Evolutionary conservation across 768 basidiomycete species (phyloP).

Genomic region (Ramaria rubella): DNA sequence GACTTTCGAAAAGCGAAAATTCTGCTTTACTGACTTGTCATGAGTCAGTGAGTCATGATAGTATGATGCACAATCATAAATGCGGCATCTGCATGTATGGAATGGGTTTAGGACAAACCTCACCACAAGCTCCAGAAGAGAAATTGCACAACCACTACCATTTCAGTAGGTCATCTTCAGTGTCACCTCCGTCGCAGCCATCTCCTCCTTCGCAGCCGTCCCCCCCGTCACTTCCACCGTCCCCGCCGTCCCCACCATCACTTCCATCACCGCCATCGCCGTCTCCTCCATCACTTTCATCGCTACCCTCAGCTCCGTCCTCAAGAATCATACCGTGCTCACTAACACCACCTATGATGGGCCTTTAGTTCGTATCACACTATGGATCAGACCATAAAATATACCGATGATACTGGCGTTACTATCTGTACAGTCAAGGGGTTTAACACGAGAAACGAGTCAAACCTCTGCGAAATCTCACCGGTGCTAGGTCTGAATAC

Average conservation of each 20-base stretch:
- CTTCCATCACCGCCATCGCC: too few relatives aligned
- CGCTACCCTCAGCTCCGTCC: background rate
- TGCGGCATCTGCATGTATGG: background rate
- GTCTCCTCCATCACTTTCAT: background rate
- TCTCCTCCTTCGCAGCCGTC: background rate
- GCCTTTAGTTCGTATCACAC: too few relatives aligned
- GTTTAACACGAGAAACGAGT: too few relatives aligned
- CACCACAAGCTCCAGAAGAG: background rate
- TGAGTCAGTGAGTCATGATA: background rate
- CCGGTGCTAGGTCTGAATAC: too few relatives aligned
- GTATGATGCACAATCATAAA: background rate
- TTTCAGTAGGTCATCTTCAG: background rate
- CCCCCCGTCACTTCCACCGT: background rate
- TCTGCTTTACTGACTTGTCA: background rate
- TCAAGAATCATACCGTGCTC: too few relatives aligned
- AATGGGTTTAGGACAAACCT: background rate
- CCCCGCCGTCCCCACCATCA: background rate
- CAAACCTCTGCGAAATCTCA: too few relatives aligned
- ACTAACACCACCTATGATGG: too few relatives aligned
- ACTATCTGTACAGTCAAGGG: too few relatives aligned
- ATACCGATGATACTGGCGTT: too few relatives aligned
- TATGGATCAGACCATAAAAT: too few relatives aligned
- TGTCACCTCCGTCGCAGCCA: background rate
- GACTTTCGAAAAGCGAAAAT: background rate
- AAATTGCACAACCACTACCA: background rate